Evolutionary conservation across 176 grass and related monocot genomes (phyloP), one percentile per base, ranked within the genome.

Genomic region (Tuctoria greenei): DNA sequence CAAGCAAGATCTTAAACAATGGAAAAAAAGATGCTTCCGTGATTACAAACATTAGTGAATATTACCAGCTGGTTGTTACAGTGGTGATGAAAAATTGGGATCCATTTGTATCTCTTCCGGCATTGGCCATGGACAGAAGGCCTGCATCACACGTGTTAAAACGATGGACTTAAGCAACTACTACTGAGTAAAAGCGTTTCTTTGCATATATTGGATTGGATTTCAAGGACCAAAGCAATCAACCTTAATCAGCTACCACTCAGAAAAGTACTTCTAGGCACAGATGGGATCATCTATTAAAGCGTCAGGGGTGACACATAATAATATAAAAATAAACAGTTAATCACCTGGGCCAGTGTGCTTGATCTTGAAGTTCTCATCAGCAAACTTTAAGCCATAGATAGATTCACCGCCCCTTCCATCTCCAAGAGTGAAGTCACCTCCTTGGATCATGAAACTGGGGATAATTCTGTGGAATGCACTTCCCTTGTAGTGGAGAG

Each of bases 31-130:
- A 71, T 58, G 13, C 59, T 31, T 9, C 45, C 1, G 2, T 4
- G 20, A n/a, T 56, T 45, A 35, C 42, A 27, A 68, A 68, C 31
- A 23, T 7, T 10, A 61, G 11, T 20, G 66, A 24, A 23, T 17
- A 58, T 69, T 92, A 99, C 92, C 92, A 99, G 89, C 82, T 95
- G 14, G 96, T 99, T 11, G 96, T 99, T 5, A 99, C 87, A 42
- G 96, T 99, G 42, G 92, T 99, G 82, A 99, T 95, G 77, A 99
- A 99, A 73, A 99, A 99, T 50, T 99, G 96, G 46, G 96, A 99
- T 69, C 96, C 96, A 0, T 99, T 99, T 23, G 96, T 95, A 54
- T 99, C 83, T 67, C 12, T 75, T 26, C 95, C 96, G 16, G 92
- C 79, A 87, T 99, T 99, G 75, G 96, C 96, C 96, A 99, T 99